phyloP scores from a whole-genome alignment of 2,329 filamentous ascomycete genomes.

The Colletotrichum orbiculare region DNA sequence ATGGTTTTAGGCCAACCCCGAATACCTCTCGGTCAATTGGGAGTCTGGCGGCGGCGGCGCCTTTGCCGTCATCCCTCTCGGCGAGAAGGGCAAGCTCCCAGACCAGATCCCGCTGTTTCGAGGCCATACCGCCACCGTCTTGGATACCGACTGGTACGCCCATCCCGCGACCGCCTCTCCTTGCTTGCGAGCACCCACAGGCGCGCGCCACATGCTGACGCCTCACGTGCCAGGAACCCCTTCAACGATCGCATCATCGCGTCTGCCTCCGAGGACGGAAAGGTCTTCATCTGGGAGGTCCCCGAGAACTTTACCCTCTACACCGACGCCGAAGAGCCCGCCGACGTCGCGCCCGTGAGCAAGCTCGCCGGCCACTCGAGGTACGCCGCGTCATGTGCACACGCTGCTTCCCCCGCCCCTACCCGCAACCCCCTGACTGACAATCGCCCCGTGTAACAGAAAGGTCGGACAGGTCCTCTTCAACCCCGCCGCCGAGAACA shows the following conservation, averaged over 20 bases:
- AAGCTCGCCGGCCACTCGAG: constrained; percentile 89
- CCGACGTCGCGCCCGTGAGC: constrained; percentile 82
- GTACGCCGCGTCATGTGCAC: constrained; percentile 56
- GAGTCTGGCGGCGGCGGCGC: constrained; percentile 95
- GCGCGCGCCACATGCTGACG: constrained; percentile 43
- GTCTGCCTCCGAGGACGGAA: constrained; percentile 95
- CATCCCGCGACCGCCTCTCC: constrained; percentile 42
- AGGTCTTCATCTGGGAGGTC: constrained; percentile 97
- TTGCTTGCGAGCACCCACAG: constrained; percentile 8
- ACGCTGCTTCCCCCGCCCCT: constrained; percentile 22
- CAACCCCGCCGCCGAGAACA: constrained; percentile 95
- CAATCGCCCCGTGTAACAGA: constrained; percentile 56
- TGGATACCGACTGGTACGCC: constrained; percentile 94
- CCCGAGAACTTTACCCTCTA: constrained; percentile 87
- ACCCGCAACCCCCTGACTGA: not conserved
- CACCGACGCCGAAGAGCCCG: constrained; percentile 84
- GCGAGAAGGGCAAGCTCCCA: constrained; percentile 89
- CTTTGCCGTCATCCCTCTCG: constrained; percentile 93
- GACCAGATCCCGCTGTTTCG: constrained; percentile 95
- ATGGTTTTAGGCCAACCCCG: constrained; percentile 84
- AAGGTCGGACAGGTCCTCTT: constrained; percentile 99
- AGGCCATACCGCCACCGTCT: constrained; percentile 92
- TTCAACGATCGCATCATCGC: constrained; percentile 95
- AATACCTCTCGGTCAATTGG: constrained; percentile 98
- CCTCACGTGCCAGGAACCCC: constrained; percentile 74